Evolutionary conservation across 2,329 filamentous ascomycete species (phyloP).

Genomic region (Colletotrichum tabaci): DNA sequence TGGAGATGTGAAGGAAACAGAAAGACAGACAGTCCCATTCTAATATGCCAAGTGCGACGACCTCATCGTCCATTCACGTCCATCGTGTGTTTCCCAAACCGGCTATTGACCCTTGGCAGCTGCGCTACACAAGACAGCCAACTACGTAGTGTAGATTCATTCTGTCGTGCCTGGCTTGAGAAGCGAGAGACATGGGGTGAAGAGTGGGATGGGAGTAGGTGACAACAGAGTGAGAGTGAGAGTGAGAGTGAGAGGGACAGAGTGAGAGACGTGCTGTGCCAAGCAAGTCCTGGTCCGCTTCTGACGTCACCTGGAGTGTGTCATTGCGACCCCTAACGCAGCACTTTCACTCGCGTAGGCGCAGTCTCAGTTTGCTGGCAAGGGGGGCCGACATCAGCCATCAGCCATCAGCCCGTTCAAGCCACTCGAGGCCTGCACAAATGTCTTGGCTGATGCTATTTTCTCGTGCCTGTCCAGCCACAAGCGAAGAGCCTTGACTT

Average conservation of each 20-base stretch:
- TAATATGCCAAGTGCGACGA: slow-evolving; percentile 1
- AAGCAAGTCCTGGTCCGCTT: slow-evolving; percentile 21
- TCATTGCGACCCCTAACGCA: slow-evolving; percentile 4
- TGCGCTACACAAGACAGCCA: neutral
- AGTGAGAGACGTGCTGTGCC: slow-evolving; percentile 7
- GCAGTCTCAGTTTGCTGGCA: neutral
- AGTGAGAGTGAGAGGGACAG: no score
- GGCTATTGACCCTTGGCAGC: slow-evolving; percentile 10
- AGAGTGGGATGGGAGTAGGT: no score
- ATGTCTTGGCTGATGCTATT: slow-evolving; percentile 38
- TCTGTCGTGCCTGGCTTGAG: neutral
- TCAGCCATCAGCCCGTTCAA: neutral
- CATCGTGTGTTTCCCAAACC: neutral
- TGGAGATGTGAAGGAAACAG: no score
- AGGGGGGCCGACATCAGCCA: neutral
- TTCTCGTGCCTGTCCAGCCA: slow-evolving; percentile 18
- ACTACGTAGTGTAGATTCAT: neutral
- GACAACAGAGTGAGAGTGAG: neutral
- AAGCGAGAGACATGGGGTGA: neutral
- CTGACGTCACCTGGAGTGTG: slow-evolving; percentile 26
- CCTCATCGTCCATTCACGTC: neutral
- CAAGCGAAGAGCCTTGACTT: neutral
- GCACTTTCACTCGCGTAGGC: neutral
- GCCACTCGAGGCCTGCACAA: slow-evolving; percentile 34
- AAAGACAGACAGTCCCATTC: neutral